Evolutionary conservation across 176 grass and related monocot species (phyloP).

Genomic region (Echinochloa phyllopogon): DNA sequence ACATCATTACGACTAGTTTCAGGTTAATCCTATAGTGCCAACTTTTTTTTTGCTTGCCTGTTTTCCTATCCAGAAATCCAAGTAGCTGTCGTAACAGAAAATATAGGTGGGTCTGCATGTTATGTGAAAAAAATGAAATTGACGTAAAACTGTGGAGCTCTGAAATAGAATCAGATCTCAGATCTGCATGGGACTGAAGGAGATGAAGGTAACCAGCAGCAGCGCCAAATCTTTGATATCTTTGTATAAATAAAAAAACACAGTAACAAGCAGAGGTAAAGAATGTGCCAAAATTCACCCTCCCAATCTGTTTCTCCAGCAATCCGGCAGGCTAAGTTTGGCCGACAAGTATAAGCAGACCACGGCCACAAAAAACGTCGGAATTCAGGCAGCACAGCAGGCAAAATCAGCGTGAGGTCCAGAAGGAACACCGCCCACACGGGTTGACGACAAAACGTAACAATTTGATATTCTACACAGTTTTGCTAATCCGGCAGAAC

Average conservation of each 20-base stretch:
- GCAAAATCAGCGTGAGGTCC: not conserved
- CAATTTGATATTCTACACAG: constrained; percentile 42
- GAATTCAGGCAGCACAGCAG: not conserved
- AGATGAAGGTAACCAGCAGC: not conserved
- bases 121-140: not conserved
- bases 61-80: not conserved
- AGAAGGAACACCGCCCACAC: not conserved
- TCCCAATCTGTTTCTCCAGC: not conserved
- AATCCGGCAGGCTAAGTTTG: not conserved
- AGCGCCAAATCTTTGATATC: not conserved
- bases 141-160: too few species aligned
- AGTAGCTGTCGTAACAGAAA: not conserved
- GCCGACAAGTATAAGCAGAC: not conserved
- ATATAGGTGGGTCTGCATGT: not conserved
- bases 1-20: not conserved
- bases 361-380: not conserved
- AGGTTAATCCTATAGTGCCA: not conserved
- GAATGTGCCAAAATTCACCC: not conserved
- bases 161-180: too few species aligned
- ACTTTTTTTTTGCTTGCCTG: not conserved
- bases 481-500: not conserved
- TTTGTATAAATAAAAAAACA: not conserved
- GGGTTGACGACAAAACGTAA: not conserved
- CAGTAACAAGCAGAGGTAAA: not conserved
- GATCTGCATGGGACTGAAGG: not conserved